Evolutionary conservation across 495 filamentous ascomycete genomes (phyloP), one percentile per base, ranked within the genome.

Genomic region (Umbilicaria muhlenbergii): DNA sequence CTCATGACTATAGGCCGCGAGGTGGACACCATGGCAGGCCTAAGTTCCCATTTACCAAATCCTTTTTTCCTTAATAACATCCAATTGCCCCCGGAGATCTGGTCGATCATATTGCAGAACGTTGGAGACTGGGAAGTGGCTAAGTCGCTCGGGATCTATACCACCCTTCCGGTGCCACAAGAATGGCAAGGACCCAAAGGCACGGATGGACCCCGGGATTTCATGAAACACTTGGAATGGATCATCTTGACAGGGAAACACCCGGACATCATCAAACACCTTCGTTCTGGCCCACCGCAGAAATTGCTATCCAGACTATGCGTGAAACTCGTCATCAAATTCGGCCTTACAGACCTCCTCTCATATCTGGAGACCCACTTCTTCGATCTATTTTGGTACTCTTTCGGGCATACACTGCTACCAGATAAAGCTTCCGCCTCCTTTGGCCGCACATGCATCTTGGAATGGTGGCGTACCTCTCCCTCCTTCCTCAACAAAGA

Each of bases 61-160:
- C 21, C 44, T 53, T 8, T 45, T 39, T 17, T 5, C 44, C 18
- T 48, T 5, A 58, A 47, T 35, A 53, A 21, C 14, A 41, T 32
- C 3, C 45, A 47, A 14, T 63, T 95, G 0, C 88, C 88, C 0
- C 74, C 81, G 0, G 88, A 95, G 58, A 68, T 95, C 18, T 94
- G 88, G 87, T 74, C 81, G 21, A 80, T 83, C 38, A 80, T 95
- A 18, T 77, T 95, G 35, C 80, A 91, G 50, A 77, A 79, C 49
- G 69, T 86, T 13, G 74, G 75, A 13, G 88, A 95, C 56, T 95
- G 88, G 88, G 88, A 94, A 60, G 68, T 86, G 3, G 80, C 88
- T 13, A 80, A 73, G 39, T 78, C 82, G 2, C 69, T 95, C 11
- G 78, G 84, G 41, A 68, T 95, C 35, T 83, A 80, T 50, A 82